Base-by-base conservation (phyloP, 768 basidiomycete species). In the Clitopilus hobsonii region DNA sequence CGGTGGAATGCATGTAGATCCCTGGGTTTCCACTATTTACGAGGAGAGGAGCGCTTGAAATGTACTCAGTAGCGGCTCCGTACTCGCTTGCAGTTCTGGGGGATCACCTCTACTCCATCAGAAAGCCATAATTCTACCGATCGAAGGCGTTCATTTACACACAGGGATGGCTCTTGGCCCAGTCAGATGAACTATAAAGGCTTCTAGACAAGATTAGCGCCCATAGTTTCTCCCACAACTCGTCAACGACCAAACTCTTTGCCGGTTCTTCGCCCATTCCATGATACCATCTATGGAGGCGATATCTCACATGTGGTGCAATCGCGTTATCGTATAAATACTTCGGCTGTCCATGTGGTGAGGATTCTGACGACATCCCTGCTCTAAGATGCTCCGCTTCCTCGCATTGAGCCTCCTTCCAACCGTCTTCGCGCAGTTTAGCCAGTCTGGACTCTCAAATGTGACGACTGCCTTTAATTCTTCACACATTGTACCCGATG, bases 401-500 rank as follows among this genome's bases (percentile, higher is more conserved):
- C 22, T 63, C 27, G 24, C 32, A 20, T 48, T 62, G 5, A 22
- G 54, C 38, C 32, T 62, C 30, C 41, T 60, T 18, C 58, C 58
- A 23, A 54, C 48, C 18, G 51, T 58, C 27, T 49, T 50, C 32
- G 62, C 61, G 23, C 61, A 65, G 32, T 55, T 56, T 18, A 30
- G 53, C 38, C 41, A 18, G 41, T 36, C 56, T 27, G 52, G 57
- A 22, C 60, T 57, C 5, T 25, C 47, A 30, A 59, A 66, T 54
- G 61, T 66, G 22, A 64, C 61, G 0, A 53, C 61, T 23, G 71
- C 73, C 20, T 77, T 74, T 62, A 63, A 62, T n/a, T 55, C 65
- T 24, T 69, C 71, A 3, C 64, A 71, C 49, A 72, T 79, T 32
- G 75, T 77, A n/a, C 72, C 71, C 3, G 68, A 72, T 51, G 64